Evolutionary conservation across 371 early-diverging fungal genomes (phyloP), one percentile per base, ranked within the genome.

Genomic region (Nematocida sp.): DNA sequence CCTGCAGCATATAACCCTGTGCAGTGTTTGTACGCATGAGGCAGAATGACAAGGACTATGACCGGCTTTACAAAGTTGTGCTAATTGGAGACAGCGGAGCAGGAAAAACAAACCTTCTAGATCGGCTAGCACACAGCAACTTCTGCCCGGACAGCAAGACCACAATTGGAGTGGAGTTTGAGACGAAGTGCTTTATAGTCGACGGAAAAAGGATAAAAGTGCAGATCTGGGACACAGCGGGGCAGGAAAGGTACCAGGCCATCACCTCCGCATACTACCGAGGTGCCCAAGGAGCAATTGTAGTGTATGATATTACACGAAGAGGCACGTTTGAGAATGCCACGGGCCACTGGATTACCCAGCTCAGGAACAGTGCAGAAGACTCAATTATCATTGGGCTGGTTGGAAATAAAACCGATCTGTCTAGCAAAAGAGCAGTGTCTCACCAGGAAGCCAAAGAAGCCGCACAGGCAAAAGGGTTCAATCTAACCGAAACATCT

Each of bases 31-130:
- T 40, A 57, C 38, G n/a, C 8, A 54, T 32, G 8, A 76, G 56
- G 64, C 51, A 40, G 8, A 64, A 52, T 87, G 67, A 76, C 70
- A 76, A 85, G 64, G 82, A 84, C 52, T 85, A 85, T 78, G 85
- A 86, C 58, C 85, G 82, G 77, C 78, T 86, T 23, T 86, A 85
- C 76, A 86, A 86, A 91, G 95, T 96, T 83, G 97, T 97, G 13
- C 86, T 99, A 60, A 95, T 97, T 85, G 99, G 99, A 51, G 97
- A 99, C 83, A 93, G 95, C 17, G 94, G 95, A 37, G 96, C 95
- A 77, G 99, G 99, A 67, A 99, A 99, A 84, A 95, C 96, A 79
- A 96, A 96, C 84, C 88, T 99, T 29, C 88, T 99, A 63, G 88
- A 91, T 67, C 88, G 94, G 76, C 94, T 97, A 82, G 94, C 96